phyloP scores from a whole-genome alignment of 2,329 filamentous ascomycete genomes.

The Diaporthe caulivora region DNA sequence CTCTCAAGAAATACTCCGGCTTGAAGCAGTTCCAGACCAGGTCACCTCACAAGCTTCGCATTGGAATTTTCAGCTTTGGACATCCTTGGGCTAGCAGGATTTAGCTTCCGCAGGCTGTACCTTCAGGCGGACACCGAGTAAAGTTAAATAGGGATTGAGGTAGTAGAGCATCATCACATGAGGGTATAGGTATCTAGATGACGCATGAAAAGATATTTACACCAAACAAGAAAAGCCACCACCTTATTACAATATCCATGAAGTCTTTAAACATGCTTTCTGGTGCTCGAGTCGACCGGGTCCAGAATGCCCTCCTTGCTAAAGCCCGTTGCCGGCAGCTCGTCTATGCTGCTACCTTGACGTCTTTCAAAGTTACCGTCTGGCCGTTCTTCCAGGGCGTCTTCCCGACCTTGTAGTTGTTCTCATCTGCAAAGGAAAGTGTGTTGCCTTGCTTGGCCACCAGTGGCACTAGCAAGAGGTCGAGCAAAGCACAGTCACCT shows the following conservation, averaged over 20 bases:
- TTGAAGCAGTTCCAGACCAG: not conserved
- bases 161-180: not conserved
- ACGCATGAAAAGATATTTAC: not conserved
- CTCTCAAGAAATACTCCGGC: not conserved
- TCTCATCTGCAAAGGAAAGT: slow-evolving; percentile 36
- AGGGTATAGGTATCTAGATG: slow-evolving; percentile 26
- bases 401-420: slow-evolving; percentile 33
- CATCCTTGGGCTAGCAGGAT: not conserved
- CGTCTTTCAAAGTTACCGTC: slow-evolving; percentile 19
- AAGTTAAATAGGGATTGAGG: not conserved
- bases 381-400: slow-evolving; percentile 35
- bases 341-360: not conserved
- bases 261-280: not conserved
- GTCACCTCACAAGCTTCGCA: not conserved
- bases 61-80: not conserved
- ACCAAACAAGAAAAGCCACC: not conserved
- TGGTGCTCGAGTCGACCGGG: not conserved
- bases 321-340: not conserved
- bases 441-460: slow-evolving; percentile 35
- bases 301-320: not conserved
- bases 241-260: slow-evolving; percentile 4
- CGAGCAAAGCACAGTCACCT: slow-evolving; percentile 36
- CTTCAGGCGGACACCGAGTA: not conserved
- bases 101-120: not conserved
- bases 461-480: slow-evolving; percentile 34